Percentiles rank a stretch among this genome's conserved stretches.
phyloP scores from a whole-genome alignment of 192 early-diverging fungal genomes.

The Entomortierella parvispora region DNA sequence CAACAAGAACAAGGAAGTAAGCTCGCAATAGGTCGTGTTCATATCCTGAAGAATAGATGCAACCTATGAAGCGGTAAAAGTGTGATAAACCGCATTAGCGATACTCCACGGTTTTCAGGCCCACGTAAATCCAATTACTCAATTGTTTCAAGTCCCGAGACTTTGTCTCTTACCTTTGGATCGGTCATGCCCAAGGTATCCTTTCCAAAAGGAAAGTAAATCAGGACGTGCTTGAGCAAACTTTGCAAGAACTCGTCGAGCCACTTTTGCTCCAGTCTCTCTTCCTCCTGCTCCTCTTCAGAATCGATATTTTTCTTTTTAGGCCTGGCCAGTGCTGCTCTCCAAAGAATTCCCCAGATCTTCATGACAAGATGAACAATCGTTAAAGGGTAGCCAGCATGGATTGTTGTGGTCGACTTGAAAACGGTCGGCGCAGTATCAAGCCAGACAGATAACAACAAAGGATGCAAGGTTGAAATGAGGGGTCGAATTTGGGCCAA shows the following conservation, averaged over 20 bases:
- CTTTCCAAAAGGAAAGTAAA: constrained; percentile 82
- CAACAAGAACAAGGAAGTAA: constrained; percentile 67
- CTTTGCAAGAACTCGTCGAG: constrained; percentile 61
- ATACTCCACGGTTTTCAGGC: no score
- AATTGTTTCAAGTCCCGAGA: neutral
- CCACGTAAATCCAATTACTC: no score
- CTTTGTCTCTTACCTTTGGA: constrained; percentile 55
- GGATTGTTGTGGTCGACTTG: constrained; percentile 53
- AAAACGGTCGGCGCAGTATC: constrained; percentile 80
- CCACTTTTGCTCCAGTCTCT: constrained; percentile 48
- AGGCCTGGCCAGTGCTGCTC: constrained; percentile 50
- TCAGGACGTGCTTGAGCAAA: constrained; percentile 73
- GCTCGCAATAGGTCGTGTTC: constrained; percentile 77
- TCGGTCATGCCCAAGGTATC: constrained; percentile 59
- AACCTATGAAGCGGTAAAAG: constrained; percentile 52
- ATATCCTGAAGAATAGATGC: constrained; percentile 67
- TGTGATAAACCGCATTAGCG: neutral
- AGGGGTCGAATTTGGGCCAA: constrained; percentile 35
- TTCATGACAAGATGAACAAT: constrained; percentile 70
- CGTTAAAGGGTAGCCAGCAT: constrained; percentile 66
- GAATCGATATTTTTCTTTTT: constrained; percentile 26
- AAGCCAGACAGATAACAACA: constrained; percentile 81
- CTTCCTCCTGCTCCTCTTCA: constrained; percentile 34
- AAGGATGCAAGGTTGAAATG: constrained; percentile 66
- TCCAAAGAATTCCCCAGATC: constrained; percentile 79